Base-by-base conservation (phyloP, 805 yeast species). In the Ogataea philodendri region DNA sequence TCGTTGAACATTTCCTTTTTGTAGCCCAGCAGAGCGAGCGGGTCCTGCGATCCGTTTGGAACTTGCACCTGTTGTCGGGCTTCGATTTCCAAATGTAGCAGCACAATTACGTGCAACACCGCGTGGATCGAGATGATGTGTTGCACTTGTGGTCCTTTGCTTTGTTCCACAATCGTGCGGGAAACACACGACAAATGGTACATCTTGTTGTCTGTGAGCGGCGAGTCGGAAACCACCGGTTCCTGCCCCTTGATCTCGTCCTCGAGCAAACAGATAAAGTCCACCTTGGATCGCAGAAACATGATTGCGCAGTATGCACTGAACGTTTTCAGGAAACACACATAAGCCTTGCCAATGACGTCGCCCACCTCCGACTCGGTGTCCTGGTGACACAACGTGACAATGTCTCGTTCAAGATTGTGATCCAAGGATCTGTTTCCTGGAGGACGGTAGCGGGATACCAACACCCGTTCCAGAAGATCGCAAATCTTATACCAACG, bases 71-170 rank as follows among this genome's bases (percentile, higher is more conserved):
- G 45, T 21, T 40, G 36, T 15, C 56, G 34, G 5, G 58, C 52
- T 23, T 51, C 44, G 3, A 54, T 44, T 32, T 55, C 59, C 20
- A 57, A 30, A 23, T 55, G 56, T 19, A 56, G 32, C 18, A 58
- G 35, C 9, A 53, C 59, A 23, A 55, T 46, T 9, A 52, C 54
- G 34, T 58, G 63, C 13, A 57, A 32, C 7, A 58, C 36, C 3
- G 60, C 51, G 32, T 58, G 63, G 9, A 56, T 45, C 6, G 39
- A 35, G 2, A 50, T 26, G 16, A 57, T 46, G 26, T 59, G 62
- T 13, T 55, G 56, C 6, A 54, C 37, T n/a, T 41, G 39, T 2
- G 51, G 35, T 3, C 32, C 37, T 11, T 31, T 32, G 4, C 48
- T 26, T 24, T 37, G 31, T 2, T 42, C 44, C 1, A 52, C 26